These are phyloP conservation scores for Macrolepiota fuliginosa DNA, from an alignment of 768 basidiomycete species.

Conservation along the genomic window DNA sequence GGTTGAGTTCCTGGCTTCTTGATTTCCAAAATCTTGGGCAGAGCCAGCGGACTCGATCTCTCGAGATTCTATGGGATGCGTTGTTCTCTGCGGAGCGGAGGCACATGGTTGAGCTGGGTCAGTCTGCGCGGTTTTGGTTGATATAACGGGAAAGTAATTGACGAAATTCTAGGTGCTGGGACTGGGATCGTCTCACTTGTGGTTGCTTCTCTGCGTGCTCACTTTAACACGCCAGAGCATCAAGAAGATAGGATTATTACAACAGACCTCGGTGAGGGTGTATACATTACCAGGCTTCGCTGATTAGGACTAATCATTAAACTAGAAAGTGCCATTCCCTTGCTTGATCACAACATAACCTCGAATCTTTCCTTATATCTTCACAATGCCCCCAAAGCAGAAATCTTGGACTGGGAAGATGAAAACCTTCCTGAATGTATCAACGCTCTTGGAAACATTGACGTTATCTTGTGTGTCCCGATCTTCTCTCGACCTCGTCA, in stretches of 20 bases:
- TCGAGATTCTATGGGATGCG: constrained; percentile 24
- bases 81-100: constrained; percentile 39
- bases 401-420: constrained; percentile 77
- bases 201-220: constrained; percentile 55
- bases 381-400: constrained; percentile 28
- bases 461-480: constrained; percentile 65
- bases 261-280: constrained; percentile 68
- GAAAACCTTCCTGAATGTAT: constrained; percentile 48
- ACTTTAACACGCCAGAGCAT: constrained; percentile 12
- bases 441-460: constrained; percentile 38
- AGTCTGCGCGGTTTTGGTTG: constrained; percentile 13
- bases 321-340: constrained; percentile 63
- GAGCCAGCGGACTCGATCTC: constrained; percentile 1
- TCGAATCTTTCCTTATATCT: constrained; percentile 37
- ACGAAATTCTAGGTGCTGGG: constrained; percentile 60
- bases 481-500: not conserved
- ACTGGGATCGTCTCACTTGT: constrained; percentile 79
- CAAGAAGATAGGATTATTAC: constrained; percentile 30
- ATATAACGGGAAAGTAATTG: not conserved
- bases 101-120: constrained; percentile 71
- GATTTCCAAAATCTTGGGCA: constrained; percentile 22
- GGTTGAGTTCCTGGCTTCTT: constrained; percentile 77
- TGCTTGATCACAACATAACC: constrained; percentile 70
- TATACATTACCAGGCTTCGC: not conserved
- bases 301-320: not conserved